phyloP scores from a whole-genome alignment of 164 flowering plant species.

The Warburgia ugandensis region DNA sequence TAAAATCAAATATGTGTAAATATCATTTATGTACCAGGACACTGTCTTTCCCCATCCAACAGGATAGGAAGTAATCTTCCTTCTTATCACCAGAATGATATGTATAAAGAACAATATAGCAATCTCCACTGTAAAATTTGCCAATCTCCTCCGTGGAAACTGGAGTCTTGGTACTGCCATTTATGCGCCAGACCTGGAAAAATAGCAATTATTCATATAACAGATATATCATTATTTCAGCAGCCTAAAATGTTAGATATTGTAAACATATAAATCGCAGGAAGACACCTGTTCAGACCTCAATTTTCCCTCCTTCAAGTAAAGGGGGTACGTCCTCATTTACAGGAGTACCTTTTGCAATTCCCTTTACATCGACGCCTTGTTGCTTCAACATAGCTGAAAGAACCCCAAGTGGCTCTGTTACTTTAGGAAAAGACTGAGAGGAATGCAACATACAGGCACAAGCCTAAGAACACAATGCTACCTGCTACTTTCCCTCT shows the following conservation, averaged over 20 bases:
- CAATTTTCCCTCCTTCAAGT: constrained; percentile 93
- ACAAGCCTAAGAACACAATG: constrained; percentile 3
- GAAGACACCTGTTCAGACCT: constrained; percentile 39
- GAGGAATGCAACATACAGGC: too few species aligned
- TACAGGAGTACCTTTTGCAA: constrained; percentile 57
- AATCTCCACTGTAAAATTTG: constrained; percentile 93
- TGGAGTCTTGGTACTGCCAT: constrained; percentile 88
- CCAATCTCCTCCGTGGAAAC: constrained; percentile 82
- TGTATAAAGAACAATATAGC: constrained; percentile 90
- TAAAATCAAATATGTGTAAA: neutral
- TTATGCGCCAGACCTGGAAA: constrained; percentile 83
- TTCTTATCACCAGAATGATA: constrained; percentile 89
- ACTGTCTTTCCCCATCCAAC: constrained; percentile 95
- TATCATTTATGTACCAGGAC: constrained; percentile 51
- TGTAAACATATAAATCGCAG: too few species aligned
- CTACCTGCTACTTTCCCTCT: constrained; percentile 99
- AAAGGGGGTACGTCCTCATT: constrained; percentile 92
- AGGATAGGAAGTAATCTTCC: constrained; percentile 83
- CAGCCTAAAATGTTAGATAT: too few species aligned
- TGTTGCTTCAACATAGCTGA: constrained; percentile 98
- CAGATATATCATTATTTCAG: neutral
- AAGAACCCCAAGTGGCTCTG: constrained; percentile 9
- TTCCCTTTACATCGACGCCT: constrained; percentile 80
- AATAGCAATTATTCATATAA: neutral
- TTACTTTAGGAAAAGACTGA: too few species aligned